phyloP scores from a whole-genome alignment of 2,329 filamentous ascomycete genomes.

The Pseudofabraea citricarpa region DNA sequence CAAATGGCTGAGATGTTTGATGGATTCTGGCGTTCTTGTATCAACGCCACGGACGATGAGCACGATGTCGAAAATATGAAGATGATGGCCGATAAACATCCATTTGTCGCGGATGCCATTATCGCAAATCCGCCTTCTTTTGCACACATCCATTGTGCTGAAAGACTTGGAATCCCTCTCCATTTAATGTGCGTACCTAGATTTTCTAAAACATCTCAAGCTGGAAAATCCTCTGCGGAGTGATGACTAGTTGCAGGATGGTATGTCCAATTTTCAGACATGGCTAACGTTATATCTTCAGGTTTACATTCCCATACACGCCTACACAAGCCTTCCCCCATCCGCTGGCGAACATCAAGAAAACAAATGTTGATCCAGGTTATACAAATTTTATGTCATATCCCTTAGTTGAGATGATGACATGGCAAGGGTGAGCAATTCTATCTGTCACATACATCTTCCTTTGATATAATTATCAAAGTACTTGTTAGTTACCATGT shows the following conservation, averaged over 20 bases:
- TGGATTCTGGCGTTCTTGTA: constrained; percentile 76
- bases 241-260: no score
- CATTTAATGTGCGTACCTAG: no score
- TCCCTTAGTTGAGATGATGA: constrained; percentile 77
- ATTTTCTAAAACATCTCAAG: no score
- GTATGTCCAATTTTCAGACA: no score
- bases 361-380: constrained; percentile 64
- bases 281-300: no score
- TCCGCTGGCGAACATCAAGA: constrained; percentile 70
- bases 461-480: no score
- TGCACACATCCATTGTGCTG: constrained; percentile 74
- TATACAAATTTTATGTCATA: constrained; percentile 81
- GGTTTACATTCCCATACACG: constrained; percentile 85
- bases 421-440: constrained; percentile 76
- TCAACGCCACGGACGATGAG: constrained; percentile 68
- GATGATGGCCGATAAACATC: constrained; percentile 57
- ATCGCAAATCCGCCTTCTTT: constrained; percentile 80
- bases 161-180: constrained; percentile 70
- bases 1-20: constrained; percentile 80
- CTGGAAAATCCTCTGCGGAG: no score
- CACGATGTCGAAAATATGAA: constrained; percentile 54
- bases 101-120: constrained; percentile 72
- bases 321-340: constrained; percentile 69
- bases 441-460: no score
- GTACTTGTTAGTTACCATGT: no score